These are phyloP conservation scores for Kappamyces sp. DNA, from an alignment of 192 early-diverging fungal genomes.

Conservation along the genomic window DNA sequence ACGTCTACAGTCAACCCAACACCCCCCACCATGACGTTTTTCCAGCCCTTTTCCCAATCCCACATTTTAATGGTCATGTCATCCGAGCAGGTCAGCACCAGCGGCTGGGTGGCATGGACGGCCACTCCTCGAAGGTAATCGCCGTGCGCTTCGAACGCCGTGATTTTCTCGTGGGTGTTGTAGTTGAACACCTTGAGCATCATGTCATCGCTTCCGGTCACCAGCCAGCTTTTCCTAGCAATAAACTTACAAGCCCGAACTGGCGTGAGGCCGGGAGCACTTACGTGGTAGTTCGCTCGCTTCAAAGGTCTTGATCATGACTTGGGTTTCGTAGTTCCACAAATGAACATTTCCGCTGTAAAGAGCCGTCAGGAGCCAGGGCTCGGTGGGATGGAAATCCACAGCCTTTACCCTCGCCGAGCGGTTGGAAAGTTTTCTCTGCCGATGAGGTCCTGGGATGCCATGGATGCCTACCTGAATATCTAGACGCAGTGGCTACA, in stretches of 20 bases:
- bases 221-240: conserved; percentile 93
- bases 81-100: conserved; percentile 89
- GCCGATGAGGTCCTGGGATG: background rate
- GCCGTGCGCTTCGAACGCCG: conserved; percentile 89
- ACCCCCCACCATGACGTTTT: conserved; percentile 70
- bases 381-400: conserved; percentile 98
- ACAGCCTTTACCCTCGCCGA: conserved; percentile 96
- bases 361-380: conserved; percentile 94
- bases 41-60: conserved; percentile 99
- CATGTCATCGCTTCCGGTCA: conserved; percentile 96
- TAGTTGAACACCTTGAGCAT: conserved; percentile 98
- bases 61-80: conserved; percentile 97
- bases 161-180: conserved; percentile 97
- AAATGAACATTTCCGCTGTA: conserved; percentile 95
- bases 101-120: conserved; percentile 94
- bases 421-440: conserved; percentile 55
- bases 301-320: conserved; percentile 96
- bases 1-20: conserved; percentile 51
- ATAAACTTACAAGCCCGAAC: conserved; percentile 98
- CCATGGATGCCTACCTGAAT: conserved; percentile 31
- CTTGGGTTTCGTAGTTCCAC: conserved; percentile 98
- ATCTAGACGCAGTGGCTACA: conserved; percentile 46
- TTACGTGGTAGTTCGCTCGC: conserved; percentile 85
- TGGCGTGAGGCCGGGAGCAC: conserved; percentile 27
- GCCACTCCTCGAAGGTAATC: conserved; percentile 97